Evolutionary conservation across 495 filamentous ascomycete species (phyloP), one percentile per base, ranked within the genome.

Genomic region (Daldinia vernicosa): DNA sequence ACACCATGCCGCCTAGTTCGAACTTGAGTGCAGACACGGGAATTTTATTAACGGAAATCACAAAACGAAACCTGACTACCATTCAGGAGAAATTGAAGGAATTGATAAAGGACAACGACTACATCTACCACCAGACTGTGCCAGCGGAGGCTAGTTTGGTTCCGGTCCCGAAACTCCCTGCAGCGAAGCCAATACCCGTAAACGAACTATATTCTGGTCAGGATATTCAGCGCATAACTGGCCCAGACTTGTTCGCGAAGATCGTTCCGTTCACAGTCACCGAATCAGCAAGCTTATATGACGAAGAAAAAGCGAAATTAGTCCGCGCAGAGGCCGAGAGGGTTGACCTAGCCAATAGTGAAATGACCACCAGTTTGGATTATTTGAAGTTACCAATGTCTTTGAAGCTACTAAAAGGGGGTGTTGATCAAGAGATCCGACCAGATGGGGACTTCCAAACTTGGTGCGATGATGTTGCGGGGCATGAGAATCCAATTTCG

Each of bases 281-380:
- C 5, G 94, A 99, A 77, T 95, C 93, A 33, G 95, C 95, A 30
- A 98, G 94, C 78, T 81, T 98, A 70, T 99, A 99, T 77, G 95
- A 98, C 75, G 95, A 99, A 80, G 95, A 99, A 79, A 99, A 98
- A 77, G 95, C 96, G 19, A 98, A 98, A 79, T 82, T 99, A 39
- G 89, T 97, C 32, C 88, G 95, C 32, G 96, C 95, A 2, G 95
- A 99, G 78, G 93, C 93, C 2, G 95, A 98, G 79, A 90, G 91
- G 68, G 93, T 95, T 6, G 93, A 98, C 66, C 87, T 89, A 6
- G 95, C 95, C 8, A 93, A 97, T 71, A 89, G 93, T 68, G 96
- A 98, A 78, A 96, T 99, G 92, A 93, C 91, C 22, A 92, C 96
- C 35, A 97, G 93, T 72, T 79, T 99, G 73, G 95, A 98, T 78